Evolutionary conservation across 805 yeast species (phyloP), one percentile per base, ranked within the genome.

Genomic region (Naumovozyma baii): DNA sequence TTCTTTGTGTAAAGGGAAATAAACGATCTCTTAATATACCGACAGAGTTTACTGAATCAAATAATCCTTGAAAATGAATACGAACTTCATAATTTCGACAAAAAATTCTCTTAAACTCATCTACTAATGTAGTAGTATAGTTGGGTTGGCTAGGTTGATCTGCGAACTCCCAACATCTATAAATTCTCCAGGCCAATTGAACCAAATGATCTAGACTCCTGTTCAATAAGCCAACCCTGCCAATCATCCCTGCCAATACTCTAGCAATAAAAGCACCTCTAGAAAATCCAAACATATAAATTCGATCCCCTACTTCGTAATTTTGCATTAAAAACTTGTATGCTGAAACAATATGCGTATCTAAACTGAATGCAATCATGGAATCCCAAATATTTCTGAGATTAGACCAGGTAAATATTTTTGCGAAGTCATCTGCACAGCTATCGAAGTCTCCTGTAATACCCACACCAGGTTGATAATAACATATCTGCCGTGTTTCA

Each of bases 391-490:
- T 36, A 34, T 62, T 56, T 18, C 42, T 39, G 2, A 57, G n/a
- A 25, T 42, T 43, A 1, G 52, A 37, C 38, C 42, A 31, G 8
- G 52, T 40, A 29, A 51, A 34, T 26, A 36, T 36, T 37, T 56
- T 40, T 42, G 54, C 44, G 36, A 48, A 19, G 17, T 40, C 15
- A 34, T 50, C 48, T 20, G 45, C 46, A 10, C 52, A 54, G 1
- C 52, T 39, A 33, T 70, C 72, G 9, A 70, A 64, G 14, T 63
- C 57, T 44, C 75, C 69, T 3, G 66, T 59, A 9, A 73, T 69
- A 1, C 86, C 85, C 18, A 80, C 69, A 0, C 85, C 85, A 1
- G 84, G 80, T 49, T 78, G 83, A 49, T 78, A 78, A 49, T 78
- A 78, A 49, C 82, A 77, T 30, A 73, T 45, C 47, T 77, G 82